Evolutionary conservation across 495 filamentous ascomycete species (phyloP), one percentile per base, ranked within the genome.

Genomic region (Mycothermus thermophilus): DNA sequence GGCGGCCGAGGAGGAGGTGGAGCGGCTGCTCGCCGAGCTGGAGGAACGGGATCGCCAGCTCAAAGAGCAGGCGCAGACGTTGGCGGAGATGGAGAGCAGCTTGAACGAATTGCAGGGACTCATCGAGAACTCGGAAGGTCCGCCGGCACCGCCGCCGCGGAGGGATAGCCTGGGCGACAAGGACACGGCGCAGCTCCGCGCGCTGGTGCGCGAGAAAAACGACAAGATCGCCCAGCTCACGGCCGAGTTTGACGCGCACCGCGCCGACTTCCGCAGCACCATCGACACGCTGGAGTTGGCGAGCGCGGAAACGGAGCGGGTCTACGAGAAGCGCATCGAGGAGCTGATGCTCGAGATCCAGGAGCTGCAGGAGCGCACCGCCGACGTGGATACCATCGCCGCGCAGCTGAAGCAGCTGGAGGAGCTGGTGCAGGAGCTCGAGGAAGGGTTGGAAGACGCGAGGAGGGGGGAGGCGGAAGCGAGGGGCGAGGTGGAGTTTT

Each of bases 381-480:
- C 87, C 38, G 92, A 96, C 58, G 82, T 99, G 2, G 83, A 95
- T 50, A 78, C 75, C 33, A 83, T 99, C 19, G 86, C 87, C 3
- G 63, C 67, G 37, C 88, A 96, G 58, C 66, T 99, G 6, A 94
- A 94, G 57, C 84, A 93, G 49, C 63, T 99, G 11, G 92, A 96
- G 55, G 90, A 96, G 47, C 63, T 95, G 8, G 90, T 99, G 5
- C 85, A 88, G 24, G 90, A 99, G 48, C 67, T 99, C 0, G 90
- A 99, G 54, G 92, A 99, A 50, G 90, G 90, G 2, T 67, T 99
- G 8, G 92, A 96, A 57, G 90, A 99, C 60, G 85, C 90, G 17
- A 69, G 90, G 30, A 72, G 90, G 18, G 92, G 92, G n/a, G 92
- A 99, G 56, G 87, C 92, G 1, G 90, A 99, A 63, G 90, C 92